Base-by-base conservation (phyloP, 805 yeast species). In the Candida incommunis region DNA sequence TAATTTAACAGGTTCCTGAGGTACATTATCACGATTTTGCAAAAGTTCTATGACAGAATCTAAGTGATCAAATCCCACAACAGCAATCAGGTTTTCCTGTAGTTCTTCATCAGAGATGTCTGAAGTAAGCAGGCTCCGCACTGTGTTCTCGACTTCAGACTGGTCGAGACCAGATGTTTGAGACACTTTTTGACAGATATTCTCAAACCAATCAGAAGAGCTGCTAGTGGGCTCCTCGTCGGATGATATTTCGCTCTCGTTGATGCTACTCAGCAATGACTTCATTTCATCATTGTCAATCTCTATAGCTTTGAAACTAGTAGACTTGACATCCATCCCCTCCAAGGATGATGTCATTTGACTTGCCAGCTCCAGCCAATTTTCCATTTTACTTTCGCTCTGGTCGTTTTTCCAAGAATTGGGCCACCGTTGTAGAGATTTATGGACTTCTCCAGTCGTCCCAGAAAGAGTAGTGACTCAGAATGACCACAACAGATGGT, bases 31-130 rank as follows among this genome's bases (percentile, higher is more conserved):
- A 31, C 51, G 49, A 31, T 74, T 62, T 43, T 71, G 72, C 3
- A 85, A 59, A 11, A 86, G 62, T 41, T 69, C 72, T 1, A 86
- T 71, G 7, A 88, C 82, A 43, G 88, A 62, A 45, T 86, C 96
- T 49, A 92, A 72, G 56, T 85, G 82, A 22, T 86, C 95, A 53
- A 78, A 82, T 0, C 98, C 98, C 1, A 92, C 60, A 4, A 84
- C 68, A 58, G 87, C 96, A 48, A 85, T 77, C 37, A 92, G 63
- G 4, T 75, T 65, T 3, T 83, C 76, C 55, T 88, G 95, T 11
- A 83, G 55, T 31, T 74, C 77, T 27, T 75, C 82, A 37, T 77
- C 80, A 7, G 69, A 63, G 4, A 63, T 51, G 18, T 65, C 65
- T 0, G 67, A 54, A 2, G 56, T 52, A 2, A 75, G 52, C 37